Evolutionary conservation across 176 grass and related monocot genomes (phyloP).

Genomic region (Hyparrhenia diplandra): DNA sequence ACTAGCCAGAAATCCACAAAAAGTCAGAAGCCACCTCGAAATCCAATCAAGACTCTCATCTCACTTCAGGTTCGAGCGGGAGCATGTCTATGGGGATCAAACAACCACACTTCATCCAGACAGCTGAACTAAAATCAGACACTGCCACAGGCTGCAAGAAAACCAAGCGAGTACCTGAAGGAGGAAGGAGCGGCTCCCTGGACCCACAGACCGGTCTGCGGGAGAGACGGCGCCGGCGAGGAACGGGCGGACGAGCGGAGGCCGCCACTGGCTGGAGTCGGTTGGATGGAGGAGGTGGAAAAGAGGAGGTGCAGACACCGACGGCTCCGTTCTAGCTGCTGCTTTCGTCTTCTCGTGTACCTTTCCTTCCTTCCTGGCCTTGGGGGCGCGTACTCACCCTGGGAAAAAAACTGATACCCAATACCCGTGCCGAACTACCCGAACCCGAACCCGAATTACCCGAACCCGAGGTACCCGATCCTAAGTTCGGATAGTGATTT

Average conservation of each 20-base stretch:
- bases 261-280: constrained; percentile 5
- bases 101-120: not conserved
- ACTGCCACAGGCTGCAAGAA: not conserved
- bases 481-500: too few species aligned
- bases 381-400: too few species aligned
- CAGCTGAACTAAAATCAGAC: not conserved
- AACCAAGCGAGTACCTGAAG: constrained; percentile 6
- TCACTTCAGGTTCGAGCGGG: not conserved
- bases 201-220: not conserved
- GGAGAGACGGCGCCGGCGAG: not conserved
- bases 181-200: not conserved
- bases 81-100: not conserved
- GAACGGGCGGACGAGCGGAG: constrained; percentile 13
- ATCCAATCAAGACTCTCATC: not conserved
- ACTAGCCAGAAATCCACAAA: not conserved
- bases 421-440: too few species aligned
- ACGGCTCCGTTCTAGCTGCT: constrained; percentile 36
- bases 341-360: too few species aligned
- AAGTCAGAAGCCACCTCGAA: too few species aligned
- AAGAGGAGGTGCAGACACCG: constrained; percentile 24
- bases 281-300: constrained; percentile 10
- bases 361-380: too few species aligned
- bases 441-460: too few species aligned
- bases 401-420: too few species aligned
- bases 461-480: too few species aligned